Percentiles rank a stretch among this genome's conserved stretches.
phyloP scores from a whole-genome alignment of 176 grass and related monocot species.

The Typha latifolia region DNA sequence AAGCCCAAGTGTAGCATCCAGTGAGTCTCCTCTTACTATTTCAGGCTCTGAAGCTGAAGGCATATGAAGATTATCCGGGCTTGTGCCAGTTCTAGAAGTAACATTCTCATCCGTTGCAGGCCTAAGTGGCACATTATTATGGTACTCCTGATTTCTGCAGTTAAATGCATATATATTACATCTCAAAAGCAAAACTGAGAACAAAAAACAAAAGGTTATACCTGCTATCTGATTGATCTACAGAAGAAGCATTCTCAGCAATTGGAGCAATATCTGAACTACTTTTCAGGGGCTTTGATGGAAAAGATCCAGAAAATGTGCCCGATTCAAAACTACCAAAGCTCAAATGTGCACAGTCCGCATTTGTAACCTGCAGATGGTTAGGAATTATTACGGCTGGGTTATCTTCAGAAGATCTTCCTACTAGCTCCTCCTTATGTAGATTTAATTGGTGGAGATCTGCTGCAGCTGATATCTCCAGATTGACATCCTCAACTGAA shows the following conservation, averaged over 20 bases:
- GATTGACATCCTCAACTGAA: conserved; percentile 50
- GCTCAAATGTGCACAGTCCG: conserved; percentile 74
- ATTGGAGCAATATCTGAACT: conserved; percentile 35
- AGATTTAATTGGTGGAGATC: conserved; percentile 64
- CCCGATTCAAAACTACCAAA: conserved; percentile 96
- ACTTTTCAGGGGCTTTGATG: conserved; percentile 34
- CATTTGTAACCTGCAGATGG: conserved; percentile 82
- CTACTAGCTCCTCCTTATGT: conserved; percentile 47
- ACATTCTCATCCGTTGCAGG: conserved; percentile 37
- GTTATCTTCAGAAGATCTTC: conserved; percentile 42
- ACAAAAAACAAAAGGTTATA: conserved; percentile 12
- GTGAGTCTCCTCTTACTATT: conserved; percentile 40
- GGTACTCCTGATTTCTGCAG: conserved; percentile 72
- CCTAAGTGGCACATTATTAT: conserved; percentile 38
- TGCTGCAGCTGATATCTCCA: conserved; percentile 42
- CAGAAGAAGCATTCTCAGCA: conserved; percentile 33
- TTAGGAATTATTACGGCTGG: conserved; percentile 98
- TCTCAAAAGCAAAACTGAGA: background rate
- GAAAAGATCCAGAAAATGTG: conserved; percentile 84
- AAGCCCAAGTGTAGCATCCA: conserved; percentile 51
- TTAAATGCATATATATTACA: conserved; percentile 16
- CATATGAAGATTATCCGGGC: conserved; percentile 46
- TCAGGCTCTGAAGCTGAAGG: conserved; percentile 68
- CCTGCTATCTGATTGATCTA: conserved; percentile 65
- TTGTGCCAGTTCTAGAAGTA: conserved; percentile 38